Conservation (phyloP, 2,329 filamentous ascomycete genomes). For the Colletotrichum tropicale region DNA sequence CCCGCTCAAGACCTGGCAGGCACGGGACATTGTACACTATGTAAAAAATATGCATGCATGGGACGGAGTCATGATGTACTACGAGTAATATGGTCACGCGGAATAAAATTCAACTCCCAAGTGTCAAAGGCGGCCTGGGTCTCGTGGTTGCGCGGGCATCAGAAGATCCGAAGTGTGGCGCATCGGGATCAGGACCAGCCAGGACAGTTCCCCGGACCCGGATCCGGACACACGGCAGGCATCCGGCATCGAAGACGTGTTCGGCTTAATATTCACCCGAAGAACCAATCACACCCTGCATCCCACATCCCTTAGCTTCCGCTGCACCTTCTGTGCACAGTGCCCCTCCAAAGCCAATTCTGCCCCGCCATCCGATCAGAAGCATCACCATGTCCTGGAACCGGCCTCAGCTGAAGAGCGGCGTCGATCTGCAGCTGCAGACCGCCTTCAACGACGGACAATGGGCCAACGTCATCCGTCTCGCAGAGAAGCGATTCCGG, state of each 20-base stretch:
- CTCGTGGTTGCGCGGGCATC: not conserved
- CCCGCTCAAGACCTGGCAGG: not conserved
- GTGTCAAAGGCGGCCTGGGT: not conserved
- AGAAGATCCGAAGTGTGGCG: not conserved
- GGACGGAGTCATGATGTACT: not conserved
- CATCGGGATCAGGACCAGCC: not conserved
- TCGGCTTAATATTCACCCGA: not conserved
- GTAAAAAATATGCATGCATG: not conserved
- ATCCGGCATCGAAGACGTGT: not conserved
- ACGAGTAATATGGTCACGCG: not conserved
- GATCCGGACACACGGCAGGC: not conserved
- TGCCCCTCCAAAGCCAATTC: constrained; percentile 20
- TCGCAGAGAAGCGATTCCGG: constrained; percentile 57
- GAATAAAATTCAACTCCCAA: not conserved
- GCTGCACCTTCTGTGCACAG: constrained; percentile 9
- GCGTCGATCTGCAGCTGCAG: constrained; percentile 59
- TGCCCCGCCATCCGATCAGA: constrained; percentile 27
- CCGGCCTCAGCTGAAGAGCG: constrained; percentile 48
- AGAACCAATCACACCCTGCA: not conserved
- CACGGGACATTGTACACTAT: constrained; percentile 2
- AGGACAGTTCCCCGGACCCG: not conserved
- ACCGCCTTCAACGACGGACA: constrained; percentile 58
- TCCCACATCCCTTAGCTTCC: not conserved
- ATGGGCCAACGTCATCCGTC: constrained; percentile 54
- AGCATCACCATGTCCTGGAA: constrained; percentile 22